Evolutionary conservation across 768 basidiomycete genomes (phyloP), one percentile per base, ranked within the genome.

Genomic region (Kwoniella dejecticola): DNA sequence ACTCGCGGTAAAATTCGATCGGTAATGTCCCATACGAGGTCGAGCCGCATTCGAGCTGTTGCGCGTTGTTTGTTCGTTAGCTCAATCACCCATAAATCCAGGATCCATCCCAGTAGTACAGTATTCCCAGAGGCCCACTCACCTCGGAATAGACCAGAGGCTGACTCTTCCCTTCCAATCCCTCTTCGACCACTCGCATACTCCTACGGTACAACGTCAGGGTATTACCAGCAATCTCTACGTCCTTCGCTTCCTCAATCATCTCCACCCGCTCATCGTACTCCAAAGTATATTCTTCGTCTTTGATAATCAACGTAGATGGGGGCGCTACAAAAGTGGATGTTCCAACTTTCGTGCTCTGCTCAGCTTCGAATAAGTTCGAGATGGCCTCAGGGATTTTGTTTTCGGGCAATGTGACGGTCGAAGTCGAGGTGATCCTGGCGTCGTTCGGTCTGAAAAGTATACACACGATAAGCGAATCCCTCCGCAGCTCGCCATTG

Each of bases 91-190:
- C n/a, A n/a, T n/a, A n/a, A n/a, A n/a, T n/a, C n/a, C n/a, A n/a
- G n/a, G n/a, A n/a, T n/a, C n/a, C n/a, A n/a, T n/a, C n/a, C n/a
- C n/a, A n/a, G n/a, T n/a, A n/a, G n/a, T n/a, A n/a, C n/a, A n/a
- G n/a, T n/a, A n/a, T n/a, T n/a, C n/a, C n/a, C n/a, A n/a, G n/a
- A n/a, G n/a, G n/a, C n/a, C n/a, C n/a, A 54, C 60, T 62, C 46
- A 62, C 60, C 46, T 62, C 60, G n/a, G 52, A 47, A 30, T 62
- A 62, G 12, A 24, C 30, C 2, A 55, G n/a, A 11, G 60, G 52
- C 23, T 29, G 47, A 6, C 15, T 15, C 17, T 42, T 24, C 3
- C 31, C 53, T 12, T 29, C 42, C n/a, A 62, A 19, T n/a, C 60
- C 52, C 13, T 62, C 17, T 30, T 62, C 60, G 3, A 54, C 21